Percentiles rank a stretch among this genome's conserved stretches.
Evolutionary conservation across 495 filamentous ascomycete genomes (phyloP).

Genomic region (Astrocystis sublimbata): DNA sequence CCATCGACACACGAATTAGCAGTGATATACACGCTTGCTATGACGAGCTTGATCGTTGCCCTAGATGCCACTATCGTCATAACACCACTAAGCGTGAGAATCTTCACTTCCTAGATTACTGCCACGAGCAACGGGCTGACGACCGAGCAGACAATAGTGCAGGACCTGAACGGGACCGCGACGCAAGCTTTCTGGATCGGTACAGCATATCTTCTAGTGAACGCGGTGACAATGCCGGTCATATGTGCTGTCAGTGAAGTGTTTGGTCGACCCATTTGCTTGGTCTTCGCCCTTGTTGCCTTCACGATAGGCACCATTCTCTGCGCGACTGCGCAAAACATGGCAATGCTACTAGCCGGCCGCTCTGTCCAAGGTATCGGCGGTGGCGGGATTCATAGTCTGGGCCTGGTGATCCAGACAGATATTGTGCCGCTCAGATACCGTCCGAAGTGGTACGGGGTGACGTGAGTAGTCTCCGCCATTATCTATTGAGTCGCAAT

Average conservation of each 20-base stretch:
- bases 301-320: constrained; percentile 49
- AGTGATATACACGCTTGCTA: constrained; percentile 45
- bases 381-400: constrained; percentile 76
- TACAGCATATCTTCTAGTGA: constrained; percentile 53
- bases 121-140: neutral
- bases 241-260: constrained; percentile 53
- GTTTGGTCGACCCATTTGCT: constrained; percentile 51
- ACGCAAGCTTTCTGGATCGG: constrained; percentile 58
- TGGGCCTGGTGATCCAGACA: constrained; percentile 77
- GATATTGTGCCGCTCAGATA: constrained; percentile 45
- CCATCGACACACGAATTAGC: constrained; percentile 39
- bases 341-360: constrained; percentile 69
- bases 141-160: constrained; percentile 37
- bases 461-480: constrained; percentile 33
- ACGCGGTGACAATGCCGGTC: constrained; percentile 50
- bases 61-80: constrained; percentile 59
- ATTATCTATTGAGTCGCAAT: constrained; percentile 48
- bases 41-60: constrained; percentile 52
- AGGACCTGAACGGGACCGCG: constrained; percentile 44
- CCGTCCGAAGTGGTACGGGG: constrained; percentile 40
- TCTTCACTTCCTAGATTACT: neutral
- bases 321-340: constrained; percentile 39
- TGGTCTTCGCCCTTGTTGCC: constrained; percentile 43
- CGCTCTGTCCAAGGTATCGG: constrained; percentile 80
- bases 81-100: constrained; percentile 43